Percentiles rank a stretch among this genome's conserved stretches.
Evolutionary conservation across 768 basidiomycete genomes (phyloP).

Genomic region (Lactarius hatsudake): DNA sequence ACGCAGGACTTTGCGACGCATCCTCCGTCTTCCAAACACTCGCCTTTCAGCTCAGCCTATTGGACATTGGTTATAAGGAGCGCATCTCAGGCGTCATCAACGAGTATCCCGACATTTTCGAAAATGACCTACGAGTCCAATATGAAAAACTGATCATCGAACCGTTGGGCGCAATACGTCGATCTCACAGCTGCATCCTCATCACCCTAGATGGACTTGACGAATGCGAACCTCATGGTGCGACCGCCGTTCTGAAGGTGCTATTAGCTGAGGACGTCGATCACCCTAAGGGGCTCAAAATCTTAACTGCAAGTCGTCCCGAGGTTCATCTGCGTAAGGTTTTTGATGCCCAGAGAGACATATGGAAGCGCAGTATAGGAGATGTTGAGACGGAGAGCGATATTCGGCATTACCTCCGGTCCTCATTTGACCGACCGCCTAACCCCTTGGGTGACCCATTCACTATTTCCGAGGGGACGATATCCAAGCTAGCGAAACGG

Average conservation of each 20-base stretch:
- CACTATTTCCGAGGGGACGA: not conserved
- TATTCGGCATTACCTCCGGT: not conserved
- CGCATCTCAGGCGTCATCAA: not conserved
- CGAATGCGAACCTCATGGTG: not conserved
- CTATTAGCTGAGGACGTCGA: not conserved
- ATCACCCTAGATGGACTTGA: not conserved
- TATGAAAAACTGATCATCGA: not conserved
- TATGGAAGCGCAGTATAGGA: not conserved
- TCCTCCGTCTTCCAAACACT: not conserved
- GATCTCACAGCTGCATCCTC: not conserved
- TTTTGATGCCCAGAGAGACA: not conserved
- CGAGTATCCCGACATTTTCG: not conserved
- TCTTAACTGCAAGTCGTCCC: not conserved
- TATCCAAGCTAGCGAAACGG: not conserved
- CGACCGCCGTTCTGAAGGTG: not conserved
- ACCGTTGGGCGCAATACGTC: not conserved
- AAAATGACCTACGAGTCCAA: not conserved
- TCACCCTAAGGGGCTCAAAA: not conserved
- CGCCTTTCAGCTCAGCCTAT: not conserved
- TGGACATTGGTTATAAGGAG: not conserved
- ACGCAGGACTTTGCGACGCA: not conserved
- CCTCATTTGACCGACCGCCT: not conserved
- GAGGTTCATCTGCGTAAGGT: not conserved
- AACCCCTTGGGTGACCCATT: too few relatives aligned
- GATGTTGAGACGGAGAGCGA: not conserved